These are phyloP conservation scores for Scytalidium sp. DNA, from an alignment of 2,329 filamentous ascomycete species.

Conservation along the genomic window DNA sequence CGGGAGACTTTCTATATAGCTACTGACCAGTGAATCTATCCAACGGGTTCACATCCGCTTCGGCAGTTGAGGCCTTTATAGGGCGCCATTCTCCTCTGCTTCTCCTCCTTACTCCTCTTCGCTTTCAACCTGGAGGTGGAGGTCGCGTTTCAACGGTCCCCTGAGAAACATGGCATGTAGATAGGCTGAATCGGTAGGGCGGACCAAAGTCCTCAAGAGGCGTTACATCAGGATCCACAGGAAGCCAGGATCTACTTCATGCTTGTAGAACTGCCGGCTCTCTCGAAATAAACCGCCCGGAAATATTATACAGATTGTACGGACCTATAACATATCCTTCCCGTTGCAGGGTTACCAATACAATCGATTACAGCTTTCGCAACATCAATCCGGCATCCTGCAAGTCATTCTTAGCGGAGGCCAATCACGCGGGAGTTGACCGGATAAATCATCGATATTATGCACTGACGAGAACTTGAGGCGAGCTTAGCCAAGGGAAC, in stretches of 20 bases:
- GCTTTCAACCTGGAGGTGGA: not conserved
- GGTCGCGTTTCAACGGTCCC: not conserved
- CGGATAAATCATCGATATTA: not conserved
- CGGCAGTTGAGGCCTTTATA: not conserved
- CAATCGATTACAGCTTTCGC: too few relatives aligned
- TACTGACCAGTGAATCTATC: too few relatives aligned
- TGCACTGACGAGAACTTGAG: not conserved
- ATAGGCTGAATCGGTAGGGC: not conserved
- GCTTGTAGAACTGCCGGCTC: not conserved
- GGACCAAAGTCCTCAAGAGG: not conserved
- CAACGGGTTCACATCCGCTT: not conserved
- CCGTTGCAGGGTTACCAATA: too few relatives aligned
- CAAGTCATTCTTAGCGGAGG: too few relatives aligned
- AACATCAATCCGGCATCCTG: too few relatives aligned
- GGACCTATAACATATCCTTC: too few relatives aligned
- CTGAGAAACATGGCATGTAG: not conserved
- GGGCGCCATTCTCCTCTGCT: not conserved
- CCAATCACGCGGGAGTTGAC: too few relatives aligned
- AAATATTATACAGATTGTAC: too few relatives aligned
- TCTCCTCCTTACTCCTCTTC: not conserved
- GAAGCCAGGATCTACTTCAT: not conserved
- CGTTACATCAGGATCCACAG: not conserved
- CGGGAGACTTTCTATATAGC: too few relatives aligned
- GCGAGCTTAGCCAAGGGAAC: not conserved
- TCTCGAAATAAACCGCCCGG: not conserved